A percentile compares a stretch with the other conserved stretches of the same genome.
These are phyloP conservation scores for Parmelia sp. DNA, from an alignment of 495 filamentous ascomycete species.

Conservation along the genomic window DNA sequence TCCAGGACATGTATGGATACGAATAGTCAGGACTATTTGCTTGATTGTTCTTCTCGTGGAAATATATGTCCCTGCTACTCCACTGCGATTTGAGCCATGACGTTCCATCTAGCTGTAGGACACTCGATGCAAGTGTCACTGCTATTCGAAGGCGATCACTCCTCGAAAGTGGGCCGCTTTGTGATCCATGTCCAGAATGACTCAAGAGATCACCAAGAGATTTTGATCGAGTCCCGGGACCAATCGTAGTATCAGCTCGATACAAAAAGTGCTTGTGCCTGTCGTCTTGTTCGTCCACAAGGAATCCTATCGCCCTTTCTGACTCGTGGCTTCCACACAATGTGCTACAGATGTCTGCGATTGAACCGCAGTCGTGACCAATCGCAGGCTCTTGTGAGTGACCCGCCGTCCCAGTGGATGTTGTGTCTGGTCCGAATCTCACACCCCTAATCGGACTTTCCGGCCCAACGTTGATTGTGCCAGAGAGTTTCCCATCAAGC, in stretches of 20 bases:
- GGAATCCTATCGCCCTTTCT: constrained; percentile 9
- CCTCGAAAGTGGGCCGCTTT: constrained; percentile 16
- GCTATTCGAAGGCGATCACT: constrained; percentile 33
- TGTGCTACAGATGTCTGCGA: constrained; percentile 14
- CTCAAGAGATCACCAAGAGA: constrained; percentile 15
- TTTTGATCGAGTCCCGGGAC: neutral
- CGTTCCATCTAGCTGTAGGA: constrained; percentile 35
- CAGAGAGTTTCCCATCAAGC: neutral
- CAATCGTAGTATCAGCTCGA: neutral
- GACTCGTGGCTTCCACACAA: neutral
- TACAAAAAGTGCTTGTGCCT: constrained; percentile 9
- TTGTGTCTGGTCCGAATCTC: neutral
- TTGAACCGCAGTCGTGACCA: neutral
- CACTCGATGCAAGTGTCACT: constrained; percentile 32
- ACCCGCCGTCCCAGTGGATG: neutral
- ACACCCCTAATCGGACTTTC: neutral
- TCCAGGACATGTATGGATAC: constrained; percentile 18
- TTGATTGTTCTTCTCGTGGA: constrained; percentile 16
- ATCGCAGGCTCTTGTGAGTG: neutral
- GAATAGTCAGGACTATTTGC: neutral
- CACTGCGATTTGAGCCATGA: constrained; percentile 32
- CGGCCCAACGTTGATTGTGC: neutral
- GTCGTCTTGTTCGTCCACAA: constrained; percentile 2
- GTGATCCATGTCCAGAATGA: neutral
- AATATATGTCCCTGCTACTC: constrained; percentile 29